phyloP scores from a whole-genome alignment of 1,284 basidiomycete genomes.

The Hypsizygus ulmarius region DNA sequence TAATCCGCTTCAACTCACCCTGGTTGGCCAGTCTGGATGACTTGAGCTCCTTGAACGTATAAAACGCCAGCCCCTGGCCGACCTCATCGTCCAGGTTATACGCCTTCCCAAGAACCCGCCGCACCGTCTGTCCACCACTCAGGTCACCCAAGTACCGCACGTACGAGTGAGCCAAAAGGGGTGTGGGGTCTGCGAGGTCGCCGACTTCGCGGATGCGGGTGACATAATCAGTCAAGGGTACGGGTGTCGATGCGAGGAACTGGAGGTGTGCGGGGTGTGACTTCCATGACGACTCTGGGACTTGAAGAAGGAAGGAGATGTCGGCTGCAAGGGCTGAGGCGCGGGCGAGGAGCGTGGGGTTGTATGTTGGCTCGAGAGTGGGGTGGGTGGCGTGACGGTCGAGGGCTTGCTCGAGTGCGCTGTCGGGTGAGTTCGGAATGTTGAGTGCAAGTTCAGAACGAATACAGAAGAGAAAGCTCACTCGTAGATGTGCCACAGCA shows the following conservation, averaged over 20 bases:
- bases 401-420: slow-evolving; percentile 65
- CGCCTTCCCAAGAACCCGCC: slow-evolving; percentile 60
- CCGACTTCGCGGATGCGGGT: slow-evolving; percentile 46
- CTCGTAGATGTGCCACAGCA: slow-evolving; percentile 80
- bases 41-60: slow-evolving; percentile 64
- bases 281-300: slow-evolving; percentile 52
- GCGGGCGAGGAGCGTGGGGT: slow-evolving; percentile 66
- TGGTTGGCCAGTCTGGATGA: slow-evolving; percentile 40
- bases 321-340: slow-evolving; percentile 59
- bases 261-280: slow-evolving; percentile 49
- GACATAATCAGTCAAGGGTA: slow-evolving; percentile 53
- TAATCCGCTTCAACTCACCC: slow-evolving; percentile 72
- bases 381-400: slow-evolving; percentile 61
- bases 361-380: slow-evolving; percentile 66
- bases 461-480: slow-evolving; percentile 37
- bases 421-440: slow-evolving; percentile 25
- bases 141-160: slow-evolving; percentile 87
- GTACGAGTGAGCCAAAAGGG: slow-evolving; percentile 76
- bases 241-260: slow-evolving; percentile 46
- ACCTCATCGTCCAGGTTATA: slow-evolving; percentile 57
- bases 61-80: slow-evolving; percentile 64
- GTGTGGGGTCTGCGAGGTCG: slow-evolving; percentile 45
- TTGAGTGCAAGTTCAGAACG: too few relatives aligned
- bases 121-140: slow-evolving; percentile 78
- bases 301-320: slow-evolving; percentile 63